Conservation (phyloP, 257 asterid species). For the Nicotiana tabacum region DNA sequence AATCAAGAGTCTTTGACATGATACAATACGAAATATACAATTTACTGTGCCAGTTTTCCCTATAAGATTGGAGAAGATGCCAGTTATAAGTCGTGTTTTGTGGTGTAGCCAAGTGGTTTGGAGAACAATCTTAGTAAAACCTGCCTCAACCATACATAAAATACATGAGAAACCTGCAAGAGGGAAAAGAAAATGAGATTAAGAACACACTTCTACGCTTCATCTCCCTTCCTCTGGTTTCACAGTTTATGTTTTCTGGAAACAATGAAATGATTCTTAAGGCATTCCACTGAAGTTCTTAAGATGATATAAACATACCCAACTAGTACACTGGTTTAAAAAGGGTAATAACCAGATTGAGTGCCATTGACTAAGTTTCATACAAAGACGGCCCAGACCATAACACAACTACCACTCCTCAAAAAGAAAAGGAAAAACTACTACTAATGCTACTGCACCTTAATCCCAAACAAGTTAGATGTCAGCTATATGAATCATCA, state of each 20-base stretch:
- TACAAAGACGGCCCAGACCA: background rate
- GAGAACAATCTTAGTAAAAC: background rate
- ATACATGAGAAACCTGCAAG: conserved; percentile 71
- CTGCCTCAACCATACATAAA: conserved; percentile 44
- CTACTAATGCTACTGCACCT: background rate
- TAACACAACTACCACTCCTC: background rate
- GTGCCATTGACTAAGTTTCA: background rate
- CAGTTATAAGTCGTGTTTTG: background rate
- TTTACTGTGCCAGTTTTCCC: background rate
- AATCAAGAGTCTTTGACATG: background rate
- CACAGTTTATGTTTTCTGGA: background rate
- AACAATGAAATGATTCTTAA: background rate
- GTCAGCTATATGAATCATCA: background rate
- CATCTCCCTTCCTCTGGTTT: background rate
- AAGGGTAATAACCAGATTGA: background rate
- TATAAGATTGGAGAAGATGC: background rate
- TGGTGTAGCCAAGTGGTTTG: conserved; percentile 8
- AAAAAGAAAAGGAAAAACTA: too few relatives aligned
- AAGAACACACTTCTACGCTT: background rate
- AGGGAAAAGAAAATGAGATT: background rate
- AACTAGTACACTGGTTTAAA: background rate
- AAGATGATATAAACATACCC: background rate
- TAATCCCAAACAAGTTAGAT: background rate
- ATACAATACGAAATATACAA: background rate
- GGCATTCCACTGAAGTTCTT: background rate